Evolutionary conservation across 225 moss, liverwort and hornwort genomes (phyloP), one percentile per base, ranked within the genome.

Genomic region (Straminergon stramineum): DNA sequence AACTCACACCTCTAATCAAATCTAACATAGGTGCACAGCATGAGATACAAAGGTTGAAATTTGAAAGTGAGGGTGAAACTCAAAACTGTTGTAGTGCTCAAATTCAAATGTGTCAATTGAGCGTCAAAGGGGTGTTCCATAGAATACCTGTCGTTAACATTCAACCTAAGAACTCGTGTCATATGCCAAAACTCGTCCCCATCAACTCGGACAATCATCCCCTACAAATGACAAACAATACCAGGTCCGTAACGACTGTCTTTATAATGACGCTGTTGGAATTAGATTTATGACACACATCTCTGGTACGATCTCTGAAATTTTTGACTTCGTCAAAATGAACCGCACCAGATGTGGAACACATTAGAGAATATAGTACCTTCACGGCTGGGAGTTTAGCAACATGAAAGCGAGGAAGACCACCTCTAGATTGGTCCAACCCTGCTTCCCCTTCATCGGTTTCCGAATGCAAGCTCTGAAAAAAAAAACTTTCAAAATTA

Each of bases 171-270:
- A 79, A 99, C 97, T 91, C 92, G 95, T 76, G 94, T 96, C 98
- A 99, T 99, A 79, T 99, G 98, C 93, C 95, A 95, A 85, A 97
- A 99, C 75, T 99, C 97, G 92, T 99, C 98, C 71, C 97, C 97
- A 83, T 94, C 95, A 85, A 99, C 90, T 84, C 87, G 95, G 64
- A 96, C 94, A 81, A 94, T 89, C 94, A 91, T 91, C 41, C 96
- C 98, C 97, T 97, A 75, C 85, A 90, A 78, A 89, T 32, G 58
- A 87, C 84, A 87, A 90, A 85, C 63, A 87, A 87, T 37, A 79
- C 24, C 63, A 90, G 52, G 24, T 48, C 77, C 78, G 41, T 61
- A 51, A 39, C 32, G 34, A 69, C 13, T 52, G 43, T 5, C 28
- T n/a, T 81, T 12, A 23, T 35, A 68, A 80, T 39, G 39, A 80